These are phyloP conservation scores for Solanum peruvianum DNA, from an alignment of 257 asterid species.

Conservation along the genomic window DNA sequence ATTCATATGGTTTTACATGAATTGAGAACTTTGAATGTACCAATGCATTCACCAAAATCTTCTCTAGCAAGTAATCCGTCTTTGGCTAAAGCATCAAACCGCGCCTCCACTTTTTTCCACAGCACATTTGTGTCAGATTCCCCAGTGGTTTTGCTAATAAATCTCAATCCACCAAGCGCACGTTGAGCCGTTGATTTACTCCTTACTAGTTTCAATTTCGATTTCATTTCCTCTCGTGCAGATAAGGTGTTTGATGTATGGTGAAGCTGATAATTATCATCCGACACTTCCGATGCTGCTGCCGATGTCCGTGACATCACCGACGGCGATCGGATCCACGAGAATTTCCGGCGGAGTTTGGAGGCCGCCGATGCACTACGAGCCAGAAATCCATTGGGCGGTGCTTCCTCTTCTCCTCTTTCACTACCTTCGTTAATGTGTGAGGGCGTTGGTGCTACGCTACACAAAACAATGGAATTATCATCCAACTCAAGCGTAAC, in stretches of 20 bases:
- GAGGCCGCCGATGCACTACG: constrained; percentile 57
- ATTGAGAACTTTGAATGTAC: constrained; percentile 21
- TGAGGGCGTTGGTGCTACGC: constrained; percentile 20
- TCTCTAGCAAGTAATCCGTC: constrained; percentile 66
- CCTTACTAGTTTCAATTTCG: constrained; percentile 57
- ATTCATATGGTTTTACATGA: background rate
- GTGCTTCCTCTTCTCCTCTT: background rate
- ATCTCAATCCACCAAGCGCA: constrained; percentile 76
- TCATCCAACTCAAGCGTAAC: constrained; percentile 76
- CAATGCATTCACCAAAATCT: constrained; percentile 89
- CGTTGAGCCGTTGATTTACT: constrained; percentile 69
- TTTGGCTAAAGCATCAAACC: constrained; percentile 45
- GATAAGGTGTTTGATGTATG: constrained; percentile 11
- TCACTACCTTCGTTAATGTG: background rate
- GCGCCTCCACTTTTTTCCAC: constrained; percentile 67
- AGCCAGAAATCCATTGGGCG: constrained; percentile 11
- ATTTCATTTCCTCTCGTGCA: constrained; percentile 60
- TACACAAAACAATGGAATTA: constrained; percentile 32
- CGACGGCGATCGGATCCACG: constrained; percentile 35
- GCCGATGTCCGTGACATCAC: constrained; percentile 14
- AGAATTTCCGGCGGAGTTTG: constrained; percentile 45
- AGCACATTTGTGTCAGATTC: constrained; percentile 31
- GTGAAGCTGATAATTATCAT: background rate
- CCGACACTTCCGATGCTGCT: constrained; percentile 3
- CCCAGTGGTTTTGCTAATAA: constrained; percentile 49